These are phyloP conservation scores for Glycyrrhiza uralensis DNA, from an alignment of 306 rosid species.

Conservation along the genomic window DNA sequence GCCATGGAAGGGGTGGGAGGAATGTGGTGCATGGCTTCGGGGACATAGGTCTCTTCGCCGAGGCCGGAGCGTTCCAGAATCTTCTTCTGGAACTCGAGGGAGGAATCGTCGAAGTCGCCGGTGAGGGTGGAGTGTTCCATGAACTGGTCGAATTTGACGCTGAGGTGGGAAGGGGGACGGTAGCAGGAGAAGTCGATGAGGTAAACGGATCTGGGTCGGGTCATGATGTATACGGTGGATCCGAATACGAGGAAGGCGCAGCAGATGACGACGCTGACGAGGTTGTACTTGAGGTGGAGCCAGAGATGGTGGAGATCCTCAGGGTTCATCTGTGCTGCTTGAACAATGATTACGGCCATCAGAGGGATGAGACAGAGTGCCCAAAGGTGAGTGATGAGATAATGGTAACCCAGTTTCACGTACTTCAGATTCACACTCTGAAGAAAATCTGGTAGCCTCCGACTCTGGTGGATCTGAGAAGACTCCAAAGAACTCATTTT, in stretches of 20 bases:
- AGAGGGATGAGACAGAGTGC: slow-evolving; percentile 53
- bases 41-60: slow-evolving; percentile 55
- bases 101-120: slow-evolving; percentile 45
- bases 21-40: slow-evolving; percentile 47
- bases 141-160: slow-evolving; percentile 29
- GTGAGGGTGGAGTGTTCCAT: slow-evolving; percentile 47
- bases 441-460: slow-evolving; percentile 47
- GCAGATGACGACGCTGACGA: slow-evolving; percentile 30
- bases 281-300: slow-evolving; percentile 55
- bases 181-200: slow-evolving; percentile 53
- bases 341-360: slow-evolving; percentile 32
- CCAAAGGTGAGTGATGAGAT: slow-evolving; percentile 43
- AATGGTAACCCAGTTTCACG: slow-evolving; percentile 56
- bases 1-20: slow-evolving; percentile 54
- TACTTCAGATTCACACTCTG: slow-evolving; percentile 50
- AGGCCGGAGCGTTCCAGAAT: slow-evolving; percentile 62
- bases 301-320: slow-evolving; percentile 49
- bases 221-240: slow-evolving; percentile 48
- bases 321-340: slow-evolving; percentile 44
- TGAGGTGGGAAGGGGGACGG: slow-evolving; percentile 34
- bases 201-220: slow-evolving; percentile 58
- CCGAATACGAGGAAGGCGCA: slow-evolving; percentile 41
- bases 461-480: slow-evolving; percentile 45
- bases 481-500: background rate
- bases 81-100: slow-evolving; percentile 56